These are phyloP conservation scores for Trebouxiophyceae sp. DNA, from an alignment of 163 green algal genomes.

Conservation along the genomic window DNA sequence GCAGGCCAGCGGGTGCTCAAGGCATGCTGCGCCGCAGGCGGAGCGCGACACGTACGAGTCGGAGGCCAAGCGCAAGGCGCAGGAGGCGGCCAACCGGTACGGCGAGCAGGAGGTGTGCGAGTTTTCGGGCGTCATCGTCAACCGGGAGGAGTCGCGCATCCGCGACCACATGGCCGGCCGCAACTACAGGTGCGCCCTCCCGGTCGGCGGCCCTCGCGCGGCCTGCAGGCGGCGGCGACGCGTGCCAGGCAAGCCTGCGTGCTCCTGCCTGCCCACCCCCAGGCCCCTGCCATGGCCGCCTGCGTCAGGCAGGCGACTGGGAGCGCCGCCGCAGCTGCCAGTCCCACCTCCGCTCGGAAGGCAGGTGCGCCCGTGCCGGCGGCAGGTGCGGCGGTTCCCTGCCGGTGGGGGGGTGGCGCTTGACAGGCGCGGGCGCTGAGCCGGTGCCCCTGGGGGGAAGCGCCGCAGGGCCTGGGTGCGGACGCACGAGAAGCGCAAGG, in stretches of 20 bases:
- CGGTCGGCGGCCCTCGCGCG: background rate
- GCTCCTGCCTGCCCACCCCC: background rate
- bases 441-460: too few species aligned
- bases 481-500: slow-evolving; percentile 17
- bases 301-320: too few species aligned
- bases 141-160: slow-evolving; percentile 20
- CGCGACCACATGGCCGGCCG: slow-evolving; percentile 22
- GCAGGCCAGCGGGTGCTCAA: too few species aligned
- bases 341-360: background rate
- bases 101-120: slow-evolving; percentile 23
- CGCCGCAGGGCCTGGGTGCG: slow-evolving; percentile 21
- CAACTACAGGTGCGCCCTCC: slow-evolving; percentile 20
- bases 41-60: too few species aligned
- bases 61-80: background rate
- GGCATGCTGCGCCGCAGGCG: too few species aligned
- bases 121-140: slow-evolving; percentile 24
- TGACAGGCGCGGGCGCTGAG: background rate
- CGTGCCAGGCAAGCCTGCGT: background rate
- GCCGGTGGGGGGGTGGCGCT: background rate
- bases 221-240: background rate
- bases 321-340: background rate
- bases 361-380: background rate
- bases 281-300: background rate
- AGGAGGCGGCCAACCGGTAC: slow-evolving; percentile 7
- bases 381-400: background rate